phyloP scores from a whole-genome alignment of 2,329 filamentous ascomycete species.

The Clonostachys solani region DNA sequence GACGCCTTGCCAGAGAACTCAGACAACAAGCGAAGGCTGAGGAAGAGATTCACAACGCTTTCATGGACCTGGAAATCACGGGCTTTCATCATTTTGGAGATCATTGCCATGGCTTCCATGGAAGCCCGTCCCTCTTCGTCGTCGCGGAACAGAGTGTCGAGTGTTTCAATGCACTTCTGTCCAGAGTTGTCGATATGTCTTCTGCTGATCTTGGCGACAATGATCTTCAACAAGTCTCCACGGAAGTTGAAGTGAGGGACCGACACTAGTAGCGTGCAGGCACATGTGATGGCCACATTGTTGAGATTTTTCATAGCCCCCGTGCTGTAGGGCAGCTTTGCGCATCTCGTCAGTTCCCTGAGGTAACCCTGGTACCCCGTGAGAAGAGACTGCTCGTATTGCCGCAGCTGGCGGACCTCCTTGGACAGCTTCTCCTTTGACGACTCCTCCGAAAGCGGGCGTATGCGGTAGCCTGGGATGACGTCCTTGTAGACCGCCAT shows the following conservation, averaged over 20 bases:
- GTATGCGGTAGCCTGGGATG: conserved; percentile 93
- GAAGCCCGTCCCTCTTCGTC: conserved; percentile 90
- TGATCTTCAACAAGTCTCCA: conserved; percentile 77
- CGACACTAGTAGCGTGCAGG: conserved; percentile 72
- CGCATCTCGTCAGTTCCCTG: conserved; percentile 65
- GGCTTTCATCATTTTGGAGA: conserved; percentile 94
- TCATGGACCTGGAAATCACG: conserved; percentile 81
- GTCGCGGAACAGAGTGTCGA: conserved; percentile 78
- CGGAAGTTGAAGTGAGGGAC: conserved; percentile 99
- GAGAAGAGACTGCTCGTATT: conserved; percentile 85
- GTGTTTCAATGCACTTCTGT: conserved; percentile 68
- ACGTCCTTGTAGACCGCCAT: conserved; percentile 91
- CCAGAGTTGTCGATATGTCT: conserved; percentile 71
- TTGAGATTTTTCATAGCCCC: conserved; percentile 47
- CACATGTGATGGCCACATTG: conserved; percentile 78
- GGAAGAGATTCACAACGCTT: conserved; percentile 82
- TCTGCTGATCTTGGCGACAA: conserved; percentile 78
- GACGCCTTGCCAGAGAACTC: conserved; percentile 87
- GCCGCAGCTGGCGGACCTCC: conserved; percentile 76
- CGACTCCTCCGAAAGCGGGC: conserved; percentile 71
- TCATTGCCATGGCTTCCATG: conserved; percentile 76
- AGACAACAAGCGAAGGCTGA: conserved; percentile 81
- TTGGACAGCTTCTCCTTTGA: conserved; percentile 81
- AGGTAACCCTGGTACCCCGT: conserved; percentile 83
- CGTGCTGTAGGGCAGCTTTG: conserved; percentile 47